Percentiles rank a stretch among this genome's conserved stretches.
Conservation (phyloP, 108 stramenopile genomes). For the Aureococcus anophagefferens region DNA sequence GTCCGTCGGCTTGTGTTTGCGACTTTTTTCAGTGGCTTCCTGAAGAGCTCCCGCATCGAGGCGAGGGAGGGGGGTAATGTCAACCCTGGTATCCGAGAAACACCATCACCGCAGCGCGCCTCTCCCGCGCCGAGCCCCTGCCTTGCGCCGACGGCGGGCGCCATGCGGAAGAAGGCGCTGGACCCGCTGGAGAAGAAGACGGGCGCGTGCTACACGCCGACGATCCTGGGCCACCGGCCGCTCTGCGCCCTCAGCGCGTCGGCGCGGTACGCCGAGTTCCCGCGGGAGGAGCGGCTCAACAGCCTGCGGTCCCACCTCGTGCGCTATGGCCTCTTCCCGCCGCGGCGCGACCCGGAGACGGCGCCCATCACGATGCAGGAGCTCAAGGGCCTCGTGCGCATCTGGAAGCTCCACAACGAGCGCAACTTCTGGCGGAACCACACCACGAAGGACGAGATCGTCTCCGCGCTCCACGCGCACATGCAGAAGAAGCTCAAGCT, state of each 20-base stretch:
- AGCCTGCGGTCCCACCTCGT: constrained; percentile 3
- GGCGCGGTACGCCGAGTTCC: neutral
- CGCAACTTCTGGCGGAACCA: constrained; percentile 6
- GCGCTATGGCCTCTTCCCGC: neutral
- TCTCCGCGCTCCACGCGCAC: neutral
- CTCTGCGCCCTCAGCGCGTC: neutral
- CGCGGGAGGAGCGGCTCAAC: constrained; percentile 4
- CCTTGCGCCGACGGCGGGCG: too few species aligned
- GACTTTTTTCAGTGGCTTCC: too few species aligned
- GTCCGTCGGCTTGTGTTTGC: too few species aligned
- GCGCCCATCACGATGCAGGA: constrained; percentile 4
- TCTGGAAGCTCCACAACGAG: constrained; percentile 16
- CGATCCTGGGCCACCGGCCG: neutral
- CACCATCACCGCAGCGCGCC: too few species aligned
- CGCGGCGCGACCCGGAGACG: neutral
- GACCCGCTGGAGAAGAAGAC: too few species aligned
- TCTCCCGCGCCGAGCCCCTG: too few species aligned
- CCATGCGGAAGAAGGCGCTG: too few species aligned
- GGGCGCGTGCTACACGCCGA: neutral
- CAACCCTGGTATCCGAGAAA: too few species aligned
- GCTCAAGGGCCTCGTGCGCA: constrained; percentile 13
- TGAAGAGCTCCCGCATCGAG: too few species aligned
- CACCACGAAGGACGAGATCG: neutral
- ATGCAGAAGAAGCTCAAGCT: neutral
- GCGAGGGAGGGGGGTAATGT: too few species aligned